A percentile compares a stretch with the other conserved stretches of the same genome.
Evolutionary conservation across 2,329 filamentous ascomycete species (phyloP).

Genomic region (Trematosphaeria pertusa): DNA sequence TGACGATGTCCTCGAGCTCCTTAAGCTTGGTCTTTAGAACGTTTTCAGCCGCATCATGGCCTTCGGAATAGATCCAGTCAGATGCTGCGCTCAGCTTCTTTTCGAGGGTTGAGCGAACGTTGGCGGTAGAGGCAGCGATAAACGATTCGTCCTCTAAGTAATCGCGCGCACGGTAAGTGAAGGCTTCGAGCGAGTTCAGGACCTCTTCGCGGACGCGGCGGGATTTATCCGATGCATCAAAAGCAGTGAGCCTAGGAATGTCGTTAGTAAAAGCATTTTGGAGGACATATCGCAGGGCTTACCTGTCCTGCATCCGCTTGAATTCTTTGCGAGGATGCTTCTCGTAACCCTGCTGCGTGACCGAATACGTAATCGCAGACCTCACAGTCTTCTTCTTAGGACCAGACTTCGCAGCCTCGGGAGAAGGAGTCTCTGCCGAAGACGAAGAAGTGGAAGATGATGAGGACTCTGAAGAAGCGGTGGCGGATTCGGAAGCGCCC

Average conservation of each 20-base stretch:
- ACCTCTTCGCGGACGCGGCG: conserved; percentile 82
- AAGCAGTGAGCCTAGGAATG: conserved; percentile 72
- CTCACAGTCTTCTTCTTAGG: conserved; percentile 59
- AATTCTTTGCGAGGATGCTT: conserved; percentile 67
- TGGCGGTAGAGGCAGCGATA: conserved; percentile 71
- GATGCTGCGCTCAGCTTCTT: conserved; percentile 72
- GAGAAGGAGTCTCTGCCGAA: conserved; percentile 54
- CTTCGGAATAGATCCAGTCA: conserved; percentile 92
- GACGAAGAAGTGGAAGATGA: conserved; percentile 49
- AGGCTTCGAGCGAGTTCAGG: conserved; percentile 90
- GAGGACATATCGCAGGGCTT: conserved; percentile 14
- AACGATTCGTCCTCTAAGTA: conserved; percentile 81
- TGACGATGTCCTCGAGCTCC: conserved; percentile 76
- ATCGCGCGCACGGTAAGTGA: conserved; percentile 87
- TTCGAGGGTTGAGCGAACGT: conserved; percentile 71
- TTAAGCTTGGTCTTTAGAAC: conserved; percentile 79
- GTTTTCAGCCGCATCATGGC: conserved; percentile 75
- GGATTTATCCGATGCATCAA: conserved; percentile 83
- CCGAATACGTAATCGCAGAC: conserved; percentile 59
- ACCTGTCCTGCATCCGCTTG: conserved; percentile 65
- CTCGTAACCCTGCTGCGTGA: conserved; percentile 56
- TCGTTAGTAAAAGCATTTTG: conserved; percentile 16
- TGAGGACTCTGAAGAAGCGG: conserved; percentile 51
- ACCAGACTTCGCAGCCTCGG: conserved; percentile 56
- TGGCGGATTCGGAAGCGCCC: conserved; percentile 52